Evolutionary conservation across 2,329 filamentous ascomycete species (phyloP).

Genomic region (Claviceps maximensis): DNA sequence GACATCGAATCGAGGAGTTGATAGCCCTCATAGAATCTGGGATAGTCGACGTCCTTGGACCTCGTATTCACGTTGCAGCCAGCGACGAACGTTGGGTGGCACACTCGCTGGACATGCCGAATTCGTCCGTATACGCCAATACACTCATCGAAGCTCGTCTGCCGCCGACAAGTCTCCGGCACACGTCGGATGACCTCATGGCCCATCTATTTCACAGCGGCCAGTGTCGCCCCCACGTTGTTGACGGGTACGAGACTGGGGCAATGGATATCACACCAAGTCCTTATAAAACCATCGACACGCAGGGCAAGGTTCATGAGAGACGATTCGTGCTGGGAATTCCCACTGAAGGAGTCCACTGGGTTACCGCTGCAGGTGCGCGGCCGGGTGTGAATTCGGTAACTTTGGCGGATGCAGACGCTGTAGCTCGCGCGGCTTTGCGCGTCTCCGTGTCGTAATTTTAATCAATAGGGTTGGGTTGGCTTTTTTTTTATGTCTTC

Average conservation of each 20-base stretch:
- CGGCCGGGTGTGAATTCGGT: slow-evolving; percentile 5
- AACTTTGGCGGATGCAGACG: slow-evolving; percentile 4
- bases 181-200: slow-evolving; percentile 2
- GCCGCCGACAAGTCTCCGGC: not conserved
- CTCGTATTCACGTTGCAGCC: not conserved
- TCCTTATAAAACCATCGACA: slow-evolving; percentile 1
- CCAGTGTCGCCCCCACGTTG: slow-evolving; percentile 4
- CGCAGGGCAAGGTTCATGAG: not conserved
- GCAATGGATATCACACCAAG: slow-evolving; percentile 3
- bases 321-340: slow-evolving; percentile 4
- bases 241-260: slow-evolving; percentile 5
- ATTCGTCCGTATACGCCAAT: not conserved
- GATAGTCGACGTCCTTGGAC: slow-evolving; percentile 3
- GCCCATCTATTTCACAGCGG: not conserved
- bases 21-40: slow-evolving; percentile 3
- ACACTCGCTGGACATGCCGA: not conserved
- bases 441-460: not conserved
- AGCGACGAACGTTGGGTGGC: slow-evolving; percentile 1
- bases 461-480: no score
- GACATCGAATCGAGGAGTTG: slow-evolving; percentile 6
- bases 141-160: slow-evolving; percentile 4
- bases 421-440: slow-evolving; percentile 4
- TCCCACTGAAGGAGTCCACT: slow-evolving; percentile 5
- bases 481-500: no score
- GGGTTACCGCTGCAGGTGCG: slow-evolving; percentile 5